Conservation (phyloP, 495 filamentous ascomycete genomes). For the Aspergillus taichungensis region DNA sequence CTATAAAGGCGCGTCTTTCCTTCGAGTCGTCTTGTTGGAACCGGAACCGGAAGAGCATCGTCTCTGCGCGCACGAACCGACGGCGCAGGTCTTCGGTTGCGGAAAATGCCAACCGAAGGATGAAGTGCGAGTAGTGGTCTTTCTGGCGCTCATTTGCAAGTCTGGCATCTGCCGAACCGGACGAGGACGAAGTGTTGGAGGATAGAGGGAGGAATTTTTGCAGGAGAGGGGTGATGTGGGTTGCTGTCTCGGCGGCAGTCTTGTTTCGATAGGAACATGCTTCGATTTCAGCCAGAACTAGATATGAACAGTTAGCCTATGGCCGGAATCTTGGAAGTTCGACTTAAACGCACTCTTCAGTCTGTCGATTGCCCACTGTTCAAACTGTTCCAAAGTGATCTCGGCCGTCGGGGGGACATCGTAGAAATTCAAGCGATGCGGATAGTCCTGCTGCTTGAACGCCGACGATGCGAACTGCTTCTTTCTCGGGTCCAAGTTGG, state of each 20-base stretch:
- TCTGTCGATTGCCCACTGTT: slow-evolving; percentile 98
- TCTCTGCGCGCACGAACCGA: slow-evolving; percentile 80
- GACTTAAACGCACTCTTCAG: slow-evolving; percentile 51
- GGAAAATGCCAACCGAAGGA: slow-evolving; percentile 87
- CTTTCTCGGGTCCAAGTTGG: slow-evolving; percentile 67
- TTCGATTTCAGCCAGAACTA: slow-evolving; percentile 92
- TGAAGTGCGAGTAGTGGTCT: slow-evolving; percentile 98
- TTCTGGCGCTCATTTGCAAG: slow-evolving; percentile 74
- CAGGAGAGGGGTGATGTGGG: slow-evolving; percentile 71
- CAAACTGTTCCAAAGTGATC: slow-evolving; percentile 94
- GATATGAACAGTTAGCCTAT: background rate
- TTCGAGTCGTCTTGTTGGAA: slow-evolving; percentile 58
- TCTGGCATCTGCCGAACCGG: slow-evolving; percentile 34
- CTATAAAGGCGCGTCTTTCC: slow-evolving; percentile 71
- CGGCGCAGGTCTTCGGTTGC: slow-evolving; percentile 85
- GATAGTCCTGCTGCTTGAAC: slow-evolving; percentile 68
- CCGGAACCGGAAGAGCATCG: slow-evolving; percentile 75
- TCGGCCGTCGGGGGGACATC: slow-evolving; percentile 79
- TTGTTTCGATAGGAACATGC: slow-evolving; percentile 93
- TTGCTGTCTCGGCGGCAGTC: slow-evolving; percentile 62
- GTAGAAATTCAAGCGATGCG: slow-evolving; percentile 89
- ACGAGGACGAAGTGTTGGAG: slow-evolving; percentile 58
- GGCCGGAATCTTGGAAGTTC: background rate
- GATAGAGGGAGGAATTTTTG: slow-evolving; percentile 80
- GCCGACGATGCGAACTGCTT: slow-evolving; percentile 70